phyloP scores from a whole-genome alignment of 1,139 yeast genomes.

The Magnusiomyces suaveolens region DNA sequence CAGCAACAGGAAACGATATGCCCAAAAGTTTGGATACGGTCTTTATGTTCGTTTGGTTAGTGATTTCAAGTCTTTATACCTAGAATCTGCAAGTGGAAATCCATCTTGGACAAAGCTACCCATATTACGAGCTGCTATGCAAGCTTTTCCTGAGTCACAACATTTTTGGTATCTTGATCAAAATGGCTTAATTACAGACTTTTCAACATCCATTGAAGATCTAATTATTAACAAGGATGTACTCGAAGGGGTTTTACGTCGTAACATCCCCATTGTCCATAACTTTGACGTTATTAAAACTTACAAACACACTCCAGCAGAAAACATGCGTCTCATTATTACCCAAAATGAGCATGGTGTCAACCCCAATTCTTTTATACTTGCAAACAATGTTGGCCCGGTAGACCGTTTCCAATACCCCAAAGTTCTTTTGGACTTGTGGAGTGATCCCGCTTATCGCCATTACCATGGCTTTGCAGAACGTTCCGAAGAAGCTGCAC shows the following conservation, averaged over 20 bases:
- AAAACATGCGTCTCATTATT: conserved; percentile 46
- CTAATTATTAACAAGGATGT: conserved; percentile 43
- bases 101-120: conserved; percentile 52
- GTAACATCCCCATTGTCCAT: conserved; percentile 60
- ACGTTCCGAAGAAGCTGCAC: conserved; percentile 48
- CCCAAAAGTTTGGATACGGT: conserved; percentile 65
- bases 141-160: conserved; percentile 74
- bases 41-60: conserved; percentile 71
- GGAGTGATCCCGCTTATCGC: conserved; percentile 64
- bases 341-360: conserved; percentile 56
- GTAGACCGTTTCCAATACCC: conserved; percentile 33
- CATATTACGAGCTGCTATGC: conserved; percentile 68
- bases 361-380: conserved; percentile 58
- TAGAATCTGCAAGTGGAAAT: conserved; percentile 3
- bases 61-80: conserved; percentile 38
- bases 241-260: conserved; percentile 48
- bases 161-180: conserved; percentile 74
- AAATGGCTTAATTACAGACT: conserved; percentile 56
- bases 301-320: conserved; percentile 48
- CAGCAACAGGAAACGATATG: conserved; percentile 77
- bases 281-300: conserved; percentile 64
- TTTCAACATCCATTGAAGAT: conserved; percentile 46
- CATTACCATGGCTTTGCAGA: conserved; percentile 52
- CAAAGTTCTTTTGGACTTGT: conserved; percentile 58
- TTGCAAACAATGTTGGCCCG: conserved; percentile 46